Percentiles rank a stretch among this genome's conserved stretches.
phyloP scores from a whole-genome alignment of 1,284 basidiomycete genomes.

The Apiotrichum laibachii region DNA sequence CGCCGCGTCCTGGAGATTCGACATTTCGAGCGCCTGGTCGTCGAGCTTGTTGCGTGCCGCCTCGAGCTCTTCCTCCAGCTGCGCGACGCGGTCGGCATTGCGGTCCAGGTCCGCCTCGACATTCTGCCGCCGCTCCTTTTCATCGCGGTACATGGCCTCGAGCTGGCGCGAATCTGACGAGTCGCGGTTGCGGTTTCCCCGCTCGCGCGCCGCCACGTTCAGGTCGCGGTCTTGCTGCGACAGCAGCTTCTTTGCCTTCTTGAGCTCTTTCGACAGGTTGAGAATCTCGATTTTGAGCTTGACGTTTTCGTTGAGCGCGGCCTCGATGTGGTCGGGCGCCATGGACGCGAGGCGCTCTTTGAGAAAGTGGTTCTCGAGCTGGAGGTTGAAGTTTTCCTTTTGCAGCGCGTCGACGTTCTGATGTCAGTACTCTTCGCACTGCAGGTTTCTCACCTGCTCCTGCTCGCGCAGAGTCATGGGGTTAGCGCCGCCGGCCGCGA shows the following conservation, averaged over 20 bases:
- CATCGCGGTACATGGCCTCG: conserved; percentile 41
- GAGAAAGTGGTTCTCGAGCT: conserved; percentile 87
- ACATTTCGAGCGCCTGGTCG: conserved; percentile 61
- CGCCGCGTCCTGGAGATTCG: conserved; percentile 54
- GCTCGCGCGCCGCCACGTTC: conserved; percentile 62
- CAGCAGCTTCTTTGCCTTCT: conserved; percentile 84
- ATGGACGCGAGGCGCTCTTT: conserved; percentile 79
- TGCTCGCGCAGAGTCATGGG: conserved; percentile 80
- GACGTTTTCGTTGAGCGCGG: conserved; percentile 88
- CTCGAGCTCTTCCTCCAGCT: conserved; percentile 65
- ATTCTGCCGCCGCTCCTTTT: conserved; percentile 36
- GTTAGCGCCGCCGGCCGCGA: conserved; percentile 40
- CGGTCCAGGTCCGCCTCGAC: conserved; percentile 50
- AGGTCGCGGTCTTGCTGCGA: conserved; percentile 77
- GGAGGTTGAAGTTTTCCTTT: conserved; percentile 93
- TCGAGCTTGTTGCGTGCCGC: conserved; percentile 56
- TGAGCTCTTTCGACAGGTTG: conserved; percentile 84
- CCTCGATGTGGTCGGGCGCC: conserved; percentile 86
- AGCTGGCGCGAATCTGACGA: conserved; percentile 26
- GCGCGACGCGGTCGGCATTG: conserved; percentile 62
- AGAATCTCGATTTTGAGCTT: conserved; percentile 90
- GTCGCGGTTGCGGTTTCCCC: conserved; percentile 36
- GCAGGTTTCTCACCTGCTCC: conserved; percentile 70
- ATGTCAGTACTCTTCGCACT: background rate
- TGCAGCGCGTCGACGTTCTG: conserved; percentile 90